Conservation (phyloP, 257 asterid genomes). For the Misopates orontium region DNA sequence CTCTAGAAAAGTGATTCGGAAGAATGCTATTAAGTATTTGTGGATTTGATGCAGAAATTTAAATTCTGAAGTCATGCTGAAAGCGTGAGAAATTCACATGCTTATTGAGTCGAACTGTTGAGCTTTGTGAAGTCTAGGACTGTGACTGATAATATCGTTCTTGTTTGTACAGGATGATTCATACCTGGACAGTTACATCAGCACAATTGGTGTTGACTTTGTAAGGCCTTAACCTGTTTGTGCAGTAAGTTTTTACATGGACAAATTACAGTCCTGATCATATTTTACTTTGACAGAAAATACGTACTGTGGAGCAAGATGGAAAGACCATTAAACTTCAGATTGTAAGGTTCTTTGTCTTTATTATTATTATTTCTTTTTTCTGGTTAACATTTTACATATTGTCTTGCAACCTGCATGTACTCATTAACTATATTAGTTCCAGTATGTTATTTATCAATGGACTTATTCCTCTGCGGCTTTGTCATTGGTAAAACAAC, state of each 20-base stretch:
- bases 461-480: neutral
- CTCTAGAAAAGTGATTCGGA: neutral
- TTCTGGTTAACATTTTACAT: constrained; percentile 8
- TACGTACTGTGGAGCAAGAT: constrained; percentile 68
- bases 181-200: constrained; percentile 62
- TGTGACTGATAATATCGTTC: constrained; percentile 20
- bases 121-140: constrained; percentile 4
- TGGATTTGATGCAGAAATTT: neutral
- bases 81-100: neutral
- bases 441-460: neutral
- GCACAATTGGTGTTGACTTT: constrained; percentile 67
- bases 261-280: constrained; percentile 26
- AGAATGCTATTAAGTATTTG: neutral
- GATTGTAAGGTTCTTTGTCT: constrained; percentile 49
- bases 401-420: neutral
- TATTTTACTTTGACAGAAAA: constrained; percentile 44
- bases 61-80: neutral
- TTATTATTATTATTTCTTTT: neutral
- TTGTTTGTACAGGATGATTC: constrained; percentile 54
- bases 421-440: constrained; percentile 1
- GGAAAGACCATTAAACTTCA: constrained; percentile 82
- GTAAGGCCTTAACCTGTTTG: constrained; percentile 35
- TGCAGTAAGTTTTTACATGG: neutral
- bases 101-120: neutral
- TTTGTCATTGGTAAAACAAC: neutral